Evolutionary conservation across 768 basidiomycete species (phyloP), one percentile per base, ranked within the genome.

Genomic region (Suillus brevipes): DNA sequence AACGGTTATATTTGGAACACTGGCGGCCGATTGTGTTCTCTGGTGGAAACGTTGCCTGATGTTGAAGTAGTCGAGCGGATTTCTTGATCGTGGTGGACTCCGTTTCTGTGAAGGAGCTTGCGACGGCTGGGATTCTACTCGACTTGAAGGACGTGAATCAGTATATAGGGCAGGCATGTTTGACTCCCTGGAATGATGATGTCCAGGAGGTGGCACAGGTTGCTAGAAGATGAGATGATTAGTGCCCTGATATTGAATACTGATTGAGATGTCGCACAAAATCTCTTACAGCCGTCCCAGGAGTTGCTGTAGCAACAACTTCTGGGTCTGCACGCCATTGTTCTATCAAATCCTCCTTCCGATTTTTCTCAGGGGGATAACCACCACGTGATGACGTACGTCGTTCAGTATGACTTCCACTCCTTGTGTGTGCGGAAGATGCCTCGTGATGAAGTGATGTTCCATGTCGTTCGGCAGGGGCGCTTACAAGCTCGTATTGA

Each of bases 1-100:
- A 37, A 85, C 77, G 43, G 80, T 66, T 61, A 84, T 85, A 43
- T 77, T 75, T 4, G 79, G 80, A 23, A 84, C 75, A 45, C 76
- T 78, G 18, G 71, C 68, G 38, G 72, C 72, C 0, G 81, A 82
- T 8, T 65, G 50, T 2, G 72, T 71, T 5, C 78, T 77, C 55
- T 73, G 72, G 43, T 73, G 74, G 68, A 73, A 70, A 56, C 72
- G 66, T 40, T 72, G 60, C 31, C 72, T 66, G 40, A 59, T 64
- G 57, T 74, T 55, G 60, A 78, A 66, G 59, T 74, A 56, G 25
- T 77, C 66, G 23, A 69, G 31, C 4, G 71, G 67, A 57, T 71
- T 61, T 18, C 70, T 68, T 23, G 58, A 50, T 47, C 70, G 74
- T 28, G 67, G 60, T 2, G 63, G 40, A 31, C 53, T 53, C n/a